Evolutionary conservation across 179 eudicot genomes (phyloP), one percentile per base, ranked within the genome.

Genomic region (Carnegiea gigantea): DNA sequence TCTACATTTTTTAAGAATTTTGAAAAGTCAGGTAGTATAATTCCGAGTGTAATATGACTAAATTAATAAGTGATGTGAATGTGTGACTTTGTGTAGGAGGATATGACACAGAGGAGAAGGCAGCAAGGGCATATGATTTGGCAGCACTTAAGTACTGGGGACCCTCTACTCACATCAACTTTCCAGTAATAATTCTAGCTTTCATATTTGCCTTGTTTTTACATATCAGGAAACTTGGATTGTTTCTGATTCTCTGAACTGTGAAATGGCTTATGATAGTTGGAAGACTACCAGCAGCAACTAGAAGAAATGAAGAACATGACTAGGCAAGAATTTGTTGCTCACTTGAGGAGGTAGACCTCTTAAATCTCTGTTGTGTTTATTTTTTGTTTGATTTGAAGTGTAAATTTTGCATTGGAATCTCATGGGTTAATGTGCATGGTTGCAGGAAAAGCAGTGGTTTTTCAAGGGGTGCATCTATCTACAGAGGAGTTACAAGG

Each of bases 71-170:
- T 62, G n/a, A 67, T 67, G 72, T 30, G 9, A 70, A 70, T 30
- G 44, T 36, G 18, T n/a, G 18, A 7, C 6, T 40, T n/a, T 40
- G 53, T 62, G 6, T 80, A 92, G 93, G 95, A 43, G 95, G 95
- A 79, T 92, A 92, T 89, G 93, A 90, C 79, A 88, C 90, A 84
- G 93, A 90, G 82, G 95, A 88, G 40, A 92, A 92, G 78, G 93
- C 93, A 86, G 95, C 93, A 76, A 92, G 95, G 71, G 89, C 92
- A 78, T 92, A 92, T 82, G 95, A 92, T 88, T 76, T 89, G 82
- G 95, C 95, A 51, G 95, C 95, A 82, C 91, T 92, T 65, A 92
- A 92, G 87, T 92, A 92, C 53, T 92, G 95, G 95, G 93, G 95
- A 73, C 89, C 95, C 82, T 88, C 95, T 5, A 90, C 92, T 44